These are phyloP conservation scores for Neurospora sp. DNA, from an alignment of 2,329 filamentous ascomycete species.

Conservation along the genomic window DNA sequence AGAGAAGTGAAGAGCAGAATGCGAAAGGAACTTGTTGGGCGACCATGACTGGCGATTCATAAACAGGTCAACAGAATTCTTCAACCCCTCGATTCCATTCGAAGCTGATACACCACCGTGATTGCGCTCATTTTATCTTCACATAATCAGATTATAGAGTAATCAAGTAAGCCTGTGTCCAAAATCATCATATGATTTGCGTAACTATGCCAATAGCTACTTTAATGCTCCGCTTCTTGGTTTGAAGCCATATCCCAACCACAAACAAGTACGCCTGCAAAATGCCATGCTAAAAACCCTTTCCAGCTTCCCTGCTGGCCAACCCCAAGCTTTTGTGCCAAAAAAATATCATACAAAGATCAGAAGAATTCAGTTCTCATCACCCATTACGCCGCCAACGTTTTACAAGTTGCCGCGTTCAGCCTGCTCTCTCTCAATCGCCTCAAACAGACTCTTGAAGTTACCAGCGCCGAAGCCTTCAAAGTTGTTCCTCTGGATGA, in stretches of 20 bases:
- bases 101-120: neutral
- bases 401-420: slow-evolving; percentile 67
- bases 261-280: neutral
- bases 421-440: slow-evolving; percentile 87
- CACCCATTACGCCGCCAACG: neutral
- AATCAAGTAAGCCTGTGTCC: neutral
- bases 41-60: neutral
- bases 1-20: neutral
- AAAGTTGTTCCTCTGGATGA: slow-evolving; percentile 87
- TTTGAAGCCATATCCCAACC: neutral
- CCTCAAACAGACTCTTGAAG: slow-evolving; percentile 91
- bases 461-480: slow-evolving; percentile 90
- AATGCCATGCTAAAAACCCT: neutral
- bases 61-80: neutral
- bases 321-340: neutral
- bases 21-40: neutral
- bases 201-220: neutral
- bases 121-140: neutral
- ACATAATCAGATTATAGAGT: too few relatives aligned
- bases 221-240: neutral
- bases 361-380: neutral
- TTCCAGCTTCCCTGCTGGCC: neutral
- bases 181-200: neutral
- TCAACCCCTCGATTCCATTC: neutral
- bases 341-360: neutral